These are phyloP conservation scores for Jasminum sambac DNA, from an alignment of 257 asterid genomes.

Conservation along the genomic window DNA sequence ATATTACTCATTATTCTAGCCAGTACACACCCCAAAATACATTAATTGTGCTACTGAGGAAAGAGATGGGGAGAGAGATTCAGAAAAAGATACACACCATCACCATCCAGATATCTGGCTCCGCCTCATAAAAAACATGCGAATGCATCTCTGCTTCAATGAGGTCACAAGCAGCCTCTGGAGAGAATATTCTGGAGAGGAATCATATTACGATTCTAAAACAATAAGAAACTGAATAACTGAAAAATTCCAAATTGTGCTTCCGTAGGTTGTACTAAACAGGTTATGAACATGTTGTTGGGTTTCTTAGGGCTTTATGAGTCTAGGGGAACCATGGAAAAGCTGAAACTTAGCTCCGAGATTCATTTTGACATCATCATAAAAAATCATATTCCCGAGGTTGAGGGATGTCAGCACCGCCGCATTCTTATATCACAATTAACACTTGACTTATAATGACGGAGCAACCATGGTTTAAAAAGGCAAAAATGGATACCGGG, in stretches of 20 bases:
- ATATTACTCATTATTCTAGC: slow-evolving; percentile 7
- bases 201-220: slow-evolving; percentile 13
- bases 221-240: slow-evolving; percentile 11
- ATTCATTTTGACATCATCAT: neutral
- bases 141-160: slow-evolving; percentile 96
- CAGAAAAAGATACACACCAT: slow-evolving; percentile 58
- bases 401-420: neutral
- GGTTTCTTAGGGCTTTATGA: neutral
- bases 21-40: neutral
- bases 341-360: neutral
- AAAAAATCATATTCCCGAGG: neutral
- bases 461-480: too few species aligned
- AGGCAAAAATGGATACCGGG: too few species aligned
- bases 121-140: slow-evolving; percentile 92
- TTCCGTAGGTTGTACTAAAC: neutral
- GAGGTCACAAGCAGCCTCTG: slow-evolving; percentile 88
- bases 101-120: slow-evolving; percentile 98
- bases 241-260: neutral
- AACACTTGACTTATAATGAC: neutral
- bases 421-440: neutral
- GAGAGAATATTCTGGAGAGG: slow-evolving; percentile 84
- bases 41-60: slow-evolving; percentile 21
- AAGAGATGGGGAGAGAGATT: neutral
- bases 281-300: neutral
- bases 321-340: neutral